Percentiles rank a stretch among this genome's conserved stretches.
Conservation (phyloP, 2,329 filamentous ascomycete genomes). For the Fusarium mangiferae region DNA sequence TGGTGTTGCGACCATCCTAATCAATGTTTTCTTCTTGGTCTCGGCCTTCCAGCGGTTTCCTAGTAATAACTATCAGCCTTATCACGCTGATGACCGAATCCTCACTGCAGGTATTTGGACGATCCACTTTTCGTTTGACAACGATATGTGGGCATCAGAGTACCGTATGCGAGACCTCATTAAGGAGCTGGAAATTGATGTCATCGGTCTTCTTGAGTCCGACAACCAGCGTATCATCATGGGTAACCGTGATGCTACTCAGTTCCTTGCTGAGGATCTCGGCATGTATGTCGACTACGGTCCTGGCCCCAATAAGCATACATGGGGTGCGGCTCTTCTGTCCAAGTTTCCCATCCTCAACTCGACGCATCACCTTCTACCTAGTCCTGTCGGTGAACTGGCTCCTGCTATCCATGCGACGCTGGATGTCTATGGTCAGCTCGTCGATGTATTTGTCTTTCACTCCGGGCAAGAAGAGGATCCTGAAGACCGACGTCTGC, state of each 20-base stretch:
- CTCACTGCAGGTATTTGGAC: constrained; percentile 98
- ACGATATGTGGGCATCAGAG: constrained; percentile 99
- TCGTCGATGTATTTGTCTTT: constrained; percentile 96
- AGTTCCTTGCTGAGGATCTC: constrained; percentile 93
- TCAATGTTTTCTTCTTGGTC: constrained; percentile 83
- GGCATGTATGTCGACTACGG: constrained; percentile 99
- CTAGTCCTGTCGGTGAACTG: constrained; percentile 92
- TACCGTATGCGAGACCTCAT: constrained; percentile 91
- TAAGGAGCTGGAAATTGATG: constrained; percentile 95
- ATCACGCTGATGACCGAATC: constrained; percentile 87
- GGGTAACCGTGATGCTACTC: constrained; percentile 96
- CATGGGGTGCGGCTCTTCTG: constrained; percentile 91
- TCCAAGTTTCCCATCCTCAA: constrained; percentile 99
- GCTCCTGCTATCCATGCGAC: constrained; percentile 98
- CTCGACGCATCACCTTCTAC: constrained; percentile 94
- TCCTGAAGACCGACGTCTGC: constrained; percentile 86
- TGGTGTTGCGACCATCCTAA: constrained; percentile 68
- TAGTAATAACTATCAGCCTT: constrained; percentile 88
- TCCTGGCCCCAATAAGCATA: constrained; percentile 98
- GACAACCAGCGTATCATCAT: constrained; percentile 98
- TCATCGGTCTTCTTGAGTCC: constrained; percentile 92
- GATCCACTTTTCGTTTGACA: constrained; percentile 96
- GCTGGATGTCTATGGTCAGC: constrained; percentile 87
- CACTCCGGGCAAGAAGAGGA: constrained; percentile 99
- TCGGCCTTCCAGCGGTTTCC: constrained; percentile 93